These are phyloP conservation scores for Gossypium lobatum DNA, from an alignment of 441 rosid genomes.

Conservation along the genomic window DNA sequence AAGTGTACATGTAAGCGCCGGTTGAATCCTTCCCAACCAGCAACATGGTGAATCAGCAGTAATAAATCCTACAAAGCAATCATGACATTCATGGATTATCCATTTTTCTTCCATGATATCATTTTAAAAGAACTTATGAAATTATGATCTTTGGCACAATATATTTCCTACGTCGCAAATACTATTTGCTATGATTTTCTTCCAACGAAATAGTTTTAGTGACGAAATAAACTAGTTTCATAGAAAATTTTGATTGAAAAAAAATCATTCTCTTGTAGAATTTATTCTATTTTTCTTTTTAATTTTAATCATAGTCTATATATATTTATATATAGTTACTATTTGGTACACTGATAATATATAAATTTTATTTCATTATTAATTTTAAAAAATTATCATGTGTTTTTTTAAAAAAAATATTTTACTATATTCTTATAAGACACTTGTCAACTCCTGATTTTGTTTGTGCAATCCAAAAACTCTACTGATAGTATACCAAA, in stretches of 20 bases:
- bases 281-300: too few relatives aligned
- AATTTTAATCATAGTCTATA: too few relatives aligned
- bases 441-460: accelerated
- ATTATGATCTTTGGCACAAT: not conserved
- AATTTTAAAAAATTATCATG: too few relatives aligned
- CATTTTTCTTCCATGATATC: too few relatives aligned
- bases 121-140: too few relatives aligned
- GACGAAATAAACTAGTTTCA: not conserved
- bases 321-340: too few relatives aligned
- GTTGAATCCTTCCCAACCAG: conserved; percentile 67
- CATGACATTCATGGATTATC: not conserved
- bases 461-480: too few relatives aligned
- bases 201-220: not conserved
- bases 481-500: accelerated
- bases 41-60: conserved; percentile 87
- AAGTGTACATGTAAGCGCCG: conserved; percentile 79
- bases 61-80: conserved; percentile 43
- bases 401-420: too few relatives aligned
- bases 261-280: too few relatives aligned
- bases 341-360: too few relatives aligned
- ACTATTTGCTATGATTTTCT: not conserved
- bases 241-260: not conserved
- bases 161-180: not conserved
- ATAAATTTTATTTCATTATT: too few relatives aligned
- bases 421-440: too few relatives aligned